Percentiles rank a stretch among this genome's conserved stretches.
phyloP scores from a whole-genome alignment of 805 yeast species.

The Kurtzmaniella fragi region DNA sequence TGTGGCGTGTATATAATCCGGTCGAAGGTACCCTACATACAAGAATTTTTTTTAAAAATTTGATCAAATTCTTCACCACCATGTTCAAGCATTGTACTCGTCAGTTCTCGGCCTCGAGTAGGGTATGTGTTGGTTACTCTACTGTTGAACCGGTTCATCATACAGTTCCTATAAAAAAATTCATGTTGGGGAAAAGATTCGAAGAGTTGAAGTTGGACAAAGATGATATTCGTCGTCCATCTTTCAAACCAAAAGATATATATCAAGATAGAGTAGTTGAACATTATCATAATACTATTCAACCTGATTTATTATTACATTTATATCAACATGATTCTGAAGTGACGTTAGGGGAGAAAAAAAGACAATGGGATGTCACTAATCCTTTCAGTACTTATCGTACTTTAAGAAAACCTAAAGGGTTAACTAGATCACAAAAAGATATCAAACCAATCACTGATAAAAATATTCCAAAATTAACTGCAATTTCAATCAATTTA shows the following conservation, averaged over 20 bases:
- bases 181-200: constrained; percentile 68
- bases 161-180: constrained; percentile 68
- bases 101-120: constrained; percentile 36
- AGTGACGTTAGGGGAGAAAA: constrained; percentile 57
- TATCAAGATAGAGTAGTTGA: constrained; percentile 75
- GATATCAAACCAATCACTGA: constrained; percentile 65
- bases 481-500: constrained; percentile 67
- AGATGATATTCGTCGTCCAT: constrained; percentile 75
- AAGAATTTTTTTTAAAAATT: no score
- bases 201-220: constrained; percentile 61
- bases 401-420: constrained; percentile 69
- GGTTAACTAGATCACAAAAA: constrained; percentile 68
- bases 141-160: constrained; percentile 92
- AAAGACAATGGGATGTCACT: constrained; percentile 78
- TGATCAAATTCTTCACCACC: no score
- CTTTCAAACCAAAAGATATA: constrained; percentile 68
- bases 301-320: constrained; percentile 73
- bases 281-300: constrained; percentile 69
- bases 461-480: constrained; percentile 67
- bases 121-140: constrained; percentile 51
- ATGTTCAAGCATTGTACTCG: constrained; percentile 21
- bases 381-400: constrained; percentile 89
- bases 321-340: constrained; percentile 64
- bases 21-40: no score
- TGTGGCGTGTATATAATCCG: no score